These are phyloP conservation scores for Kalmanozyma brasiliensis DNA, from an alignment of 1,284 basidiomycete genomes.

Conservation along the genomic window DNA sequence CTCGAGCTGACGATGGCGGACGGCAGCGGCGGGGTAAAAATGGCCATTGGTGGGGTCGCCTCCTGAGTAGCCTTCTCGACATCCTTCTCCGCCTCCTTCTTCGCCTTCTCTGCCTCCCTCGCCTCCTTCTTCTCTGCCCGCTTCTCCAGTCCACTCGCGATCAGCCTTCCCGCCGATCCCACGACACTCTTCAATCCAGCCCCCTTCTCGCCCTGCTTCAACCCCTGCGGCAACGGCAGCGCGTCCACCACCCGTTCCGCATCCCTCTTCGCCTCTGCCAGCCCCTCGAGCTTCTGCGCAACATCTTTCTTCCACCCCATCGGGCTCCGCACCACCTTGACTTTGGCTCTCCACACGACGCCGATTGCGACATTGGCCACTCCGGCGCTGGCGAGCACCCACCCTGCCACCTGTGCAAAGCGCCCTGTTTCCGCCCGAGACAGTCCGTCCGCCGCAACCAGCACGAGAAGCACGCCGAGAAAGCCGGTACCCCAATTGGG, in stretches of 20 bases:
- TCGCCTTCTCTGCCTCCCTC: background rate
- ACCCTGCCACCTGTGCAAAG: conserved; percentile 30
- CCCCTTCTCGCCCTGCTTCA: background rate
- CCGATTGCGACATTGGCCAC: conserved; percentile 27
- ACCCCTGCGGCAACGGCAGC: conserved; percentile 1
- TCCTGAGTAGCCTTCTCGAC: conserved; percentile 1
- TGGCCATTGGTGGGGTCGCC: background rate
- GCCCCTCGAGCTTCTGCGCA: conserved; percentile 29
- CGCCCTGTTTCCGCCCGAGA: conserved; percentile 7
- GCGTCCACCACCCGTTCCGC: conserved; percentile 34
- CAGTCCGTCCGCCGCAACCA: conserved; percentile 34
- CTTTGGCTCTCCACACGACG: conserved; percentile 34
- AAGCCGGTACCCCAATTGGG: conserved; percentile 49
- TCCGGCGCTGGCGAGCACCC: conserved; percentile 30
- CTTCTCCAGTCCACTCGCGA: conserved; percentile 2
- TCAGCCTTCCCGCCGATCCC: conserved; percentile 1
- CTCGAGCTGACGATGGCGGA: conserved; percentile 18
- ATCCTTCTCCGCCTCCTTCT: background rate
- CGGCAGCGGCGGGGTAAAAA: conserved; percentile 23
- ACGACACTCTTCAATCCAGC: background rate
- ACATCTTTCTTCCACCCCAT: conserved; percentile 33
- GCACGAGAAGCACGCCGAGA: conserved; percentile 43
- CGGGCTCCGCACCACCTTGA: conserved; percentile 27
- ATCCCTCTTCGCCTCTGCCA: conserved; percentile 32
- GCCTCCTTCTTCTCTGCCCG: conserved; percentile 2